Base-by-base conservation (phyloP, 75 land plant species). In the Chamaecyparis obtusa region DNA sequence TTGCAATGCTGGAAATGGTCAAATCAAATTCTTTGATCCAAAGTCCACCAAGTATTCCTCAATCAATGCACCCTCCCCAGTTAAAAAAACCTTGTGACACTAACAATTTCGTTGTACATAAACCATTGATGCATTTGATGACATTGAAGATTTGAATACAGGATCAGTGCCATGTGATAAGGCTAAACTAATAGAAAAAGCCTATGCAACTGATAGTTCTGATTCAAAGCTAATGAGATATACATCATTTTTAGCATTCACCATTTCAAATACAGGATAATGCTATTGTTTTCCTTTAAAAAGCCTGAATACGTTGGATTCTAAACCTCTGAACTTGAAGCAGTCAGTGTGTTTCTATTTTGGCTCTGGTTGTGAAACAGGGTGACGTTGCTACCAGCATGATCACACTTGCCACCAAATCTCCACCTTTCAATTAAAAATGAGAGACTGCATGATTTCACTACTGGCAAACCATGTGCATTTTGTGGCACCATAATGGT, bases 121-220 rank as follows among this genome's bases (percentile, higher is more conserved):
- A 56, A 17, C 17, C 0, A 17, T 17, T 56, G 57, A 55, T 55
- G 57, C 57, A 55, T 55, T 55, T 55, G 60, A 56, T 56, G 60
- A 56, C 60, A 17, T 0, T 56, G 60, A 56, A 56, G 4, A 56
- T 17, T 56, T 56, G 60, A 56, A 17, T 3, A 56, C 60, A 3
- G 60, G 60, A 56, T 86, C 84, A 37, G 51, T 85, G 44, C 90
- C 57, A 33, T 95, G 90, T 60, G 90, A 49, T 46, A 90, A 83
- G 16, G 96, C 91, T 0, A 92, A 83, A 32, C 86, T 90, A 36
- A 90, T 87, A 35, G 91, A 85, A 78, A 95, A 95, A 36, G 92
- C 94, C 78, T 95, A 93, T 36, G 92, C 43, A 33, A 76, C 41
- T 16, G 92, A 83, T 49, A 93, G 83, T 9, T 91, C 84, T 54